These are phyloP conservation scores for Grammothele lineata DNA, from an alignment of 768 basidiomycete genomes.

Conservation along the genomic window DNA sequence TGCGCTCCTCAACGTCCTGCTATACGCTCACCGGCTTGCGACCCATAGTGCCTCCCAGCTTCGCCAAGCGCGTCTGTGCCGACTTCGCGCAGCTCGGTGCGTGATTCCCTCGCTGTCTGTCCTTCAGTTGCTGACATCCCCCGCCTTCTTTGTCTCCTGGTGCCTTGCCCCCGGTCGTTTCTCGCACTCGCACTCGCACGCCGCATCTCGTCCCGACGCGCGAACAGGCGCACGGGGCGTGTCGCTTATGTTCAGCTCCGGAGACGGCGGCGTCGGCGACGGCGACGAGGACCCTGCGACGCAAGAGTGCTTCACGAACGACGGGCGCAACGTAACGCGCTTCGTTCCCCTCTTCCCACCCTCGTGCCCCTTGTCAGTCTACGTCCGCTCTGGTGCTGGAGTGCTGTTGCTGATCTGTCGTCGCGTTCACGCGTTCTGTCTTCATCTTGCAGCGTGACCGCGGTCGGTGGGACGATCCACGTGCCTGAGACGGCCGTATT, in stretches of 20 bases:
- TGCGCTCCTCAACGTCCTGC: slow-evolving; percentile 34
- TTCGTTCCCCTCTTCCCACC: slow-evolving; percentile 61
- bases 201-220: not conserved
- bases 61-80: slow-evolving; percentile 53
- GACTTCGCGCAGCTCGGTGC: slow-evolving; percentile 64
- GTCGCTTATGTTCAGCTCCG: slow-evolving; percentile 60
- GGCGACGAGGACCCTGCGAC: slow-evolving; percentile 47
- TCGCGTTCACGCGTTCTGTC: not conserved
- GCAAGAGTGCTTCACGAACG: slow-evolving; percentile 54
- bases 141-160: no score
- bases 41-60: slow-evolving; percentile 48
- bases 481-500: slow-evolving; percentile 56
- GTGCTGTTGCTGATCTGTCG: not conserved
- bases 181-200: no score
- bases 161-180: no score
- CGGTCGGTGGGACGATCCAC: slow-evolving; percentile 60
- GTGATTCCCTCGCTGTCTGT: slow-evolving; percentile 6
- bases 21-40: slow-evolving; percentile 7
- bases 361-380: slow-evolving; percentile 37
- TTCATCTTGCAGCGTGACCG: slow-evolving; percentile 48
- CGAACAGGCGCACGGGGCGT: slow-evolving; percentile 59
- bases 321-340: slow-evolving; percentile 46
- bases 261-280: slow-evolving; percentile 69
- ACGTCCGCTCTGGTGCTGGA: not conserved
- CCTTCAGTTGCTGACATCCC: no score